phyloP scores from a whole-genome alignment of 495 filamentous ascomycete species.

The Annulohypoxylon nitens region DNA sequence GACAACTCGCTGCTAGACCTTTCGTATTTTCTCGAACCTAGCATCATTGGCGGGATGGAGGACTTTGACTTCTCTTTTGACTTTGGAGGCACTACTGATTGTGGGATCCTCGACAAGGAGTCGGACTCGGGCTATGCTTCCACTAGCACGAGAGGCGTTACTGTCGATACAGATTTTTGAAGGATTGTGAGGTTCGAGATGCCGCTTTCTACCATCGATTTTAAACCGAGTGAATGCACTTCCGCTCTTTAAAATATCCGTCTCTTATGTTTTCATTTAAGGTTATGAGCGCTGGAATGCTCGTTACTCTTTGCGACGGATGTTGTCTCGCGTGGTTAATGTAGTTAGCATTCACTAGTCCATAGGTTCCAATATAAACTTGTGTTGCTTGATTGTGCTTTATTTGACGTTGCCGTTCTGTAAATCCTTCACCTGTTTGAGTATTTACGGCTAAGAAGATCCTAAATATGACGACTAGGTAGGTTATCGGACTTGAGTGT shows the following conservation, averaged over 20 bases:
- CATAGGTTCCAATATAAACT: background rate
- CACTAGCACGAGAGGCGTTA: constrained; percentile 33
- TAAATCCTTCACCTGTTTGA: background rate
- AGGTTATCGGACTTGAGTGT: background rate
- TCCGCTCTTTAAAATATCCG: constrained; percentile 8
- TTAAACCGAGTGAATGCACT: constrained; percentile 1
- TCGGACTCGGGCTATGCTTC: constrained; percentile 49
- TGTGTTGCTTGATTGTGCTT: background rate
- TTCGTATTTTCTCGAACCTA: constrained; percentile 30
- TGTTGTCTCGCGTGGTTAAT: background rate
- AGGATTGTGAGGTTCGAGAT: background rate
- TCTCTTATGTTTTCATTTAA: constrained; percentile 6
- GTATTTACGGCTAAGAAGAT: background rate
- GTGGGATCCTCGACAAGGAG: constrained; percentile 28
- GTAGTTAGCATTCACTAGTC: background rate
- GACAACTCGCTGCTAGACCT: constrained; percentile 37
- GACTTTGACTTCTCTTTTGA: constrained; percentile 35
- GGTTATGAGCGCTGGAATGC: background rate
- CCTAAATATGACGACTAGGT: too few species aligned
- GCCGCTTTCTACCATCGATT: constrained; percentile 2
- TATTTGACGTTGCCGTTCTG: constrained; percentile 1
- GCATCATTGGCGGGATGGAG: constrained; percentile 17
- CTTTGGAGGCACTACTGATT: constrained; percentile 23
- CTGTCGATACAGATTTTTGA: constrained; percentile 23
- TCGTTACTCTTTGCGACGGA: background rate